Evolutionary conservation across 257 asterid species (phyloP).

Genomic region (Fraxinus quadrangulata): DNA sequence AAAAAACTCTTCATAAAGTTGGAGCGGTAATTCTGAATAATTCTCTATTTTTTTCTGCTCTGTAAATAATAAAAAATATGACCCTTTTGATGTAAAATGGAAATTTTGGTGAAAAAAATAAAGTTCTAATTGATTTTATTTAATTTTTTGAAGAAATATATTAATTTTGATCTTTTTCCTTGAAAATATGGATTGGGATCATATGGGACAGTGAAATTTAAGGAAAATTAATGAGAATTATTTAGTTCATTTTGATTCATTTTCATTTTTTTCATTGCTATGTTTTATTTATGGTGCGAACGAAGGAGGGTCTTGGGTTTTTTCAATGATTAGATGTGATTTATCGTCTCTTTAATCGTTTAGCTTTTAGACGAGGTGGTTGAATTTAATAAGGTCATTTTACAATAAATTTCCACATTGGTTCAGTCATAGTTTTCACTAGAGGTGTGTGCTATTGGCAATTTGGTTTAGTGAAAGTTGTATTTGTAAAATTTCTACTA

Average conservation of each 20-base stretch:
- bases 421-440: neutral
- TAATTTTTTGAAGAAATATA: neutral
- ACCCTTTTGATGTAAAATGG: neutral
- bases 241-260: neutral
- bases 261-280: neutral
- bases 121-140: neutral
- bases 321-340: neutral
- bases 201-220: neutral
- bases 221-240: no score
- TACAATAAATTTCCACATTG: neutral
- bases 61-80: neutral
- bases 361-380: neutral
- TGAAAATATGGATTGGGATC: neutral
- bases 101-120: neutral
- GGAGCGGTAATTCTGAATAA: slow-evolving; percentile 39
- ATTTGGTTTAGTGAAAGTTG: neutral
- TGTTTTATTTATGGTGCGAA: neutral
- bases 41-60: neutral
- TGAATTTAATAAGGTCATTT: neutral
- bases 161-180: neutral
- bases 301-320: neutral
- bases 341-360: neutral
- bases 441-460: neutral
- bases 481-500: neutral
- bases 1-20: slow-evolving; percentile 56